Conservation (phyloP, 1,139 yeast species). For the Suhomyces maxii region DNA sequence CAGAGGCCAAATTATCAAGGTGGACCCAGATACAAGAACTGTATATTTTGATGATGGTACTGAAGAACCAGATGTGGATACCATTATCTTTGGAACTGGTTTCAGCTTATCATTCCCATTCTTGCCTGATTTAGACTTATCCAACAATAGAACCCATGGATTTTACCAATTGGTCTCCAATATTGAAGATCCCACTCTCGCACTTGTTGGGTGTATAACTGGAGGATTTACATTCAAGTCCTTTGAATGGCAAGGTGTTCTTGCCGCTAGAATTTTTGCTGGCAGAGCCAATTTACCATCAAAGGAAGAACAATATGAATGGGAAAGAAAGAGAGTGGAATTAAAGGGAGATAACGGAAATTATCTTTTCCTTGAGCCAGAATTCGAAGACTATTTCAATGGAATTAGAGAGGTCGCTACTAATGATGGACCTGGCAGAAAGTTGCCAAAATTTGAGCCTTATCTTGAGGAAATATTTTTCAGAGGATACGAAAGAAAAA, state of each 20-base stretch:
- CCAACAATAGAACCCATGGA: constrained; percentile 35
- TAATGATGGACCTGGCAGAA: constrained; percentile 26
- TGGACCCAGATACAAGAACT: constrained; percentile 26
- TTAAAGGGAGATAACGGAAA: constrained; percentile 19
- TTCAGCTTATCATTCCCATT: constrained; percentile 47
- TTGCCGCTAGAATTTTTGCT: constrained; percentile 41
- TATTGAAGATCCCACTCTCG: constrained; percentile 46
- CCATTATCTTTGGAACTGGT: constrained; percentile 50
- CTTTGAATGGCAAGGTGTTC: constrained; percentile 47
- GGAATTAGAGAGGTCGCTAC: constrained; percentile 22
- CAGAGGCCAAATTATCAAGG: constrained; percentile 14
- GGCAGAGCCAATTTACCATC: constrained; percentile 45
- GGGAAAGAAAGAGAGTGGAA: constrained; percentile 28
- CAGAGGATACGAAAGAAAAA: constrained; percentile 22
- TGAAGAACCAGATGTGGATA: constrained; percentile 30
- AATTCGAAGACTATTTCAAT: constrained; percentile 26
- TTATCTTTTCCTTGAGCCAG: constrained; percentile 21
- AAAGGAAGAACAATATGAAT: constrained; percentile 26
- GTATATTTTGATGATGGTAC: constrained; percentile 33
- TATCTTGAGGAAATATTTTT: constrained; percentile 21
- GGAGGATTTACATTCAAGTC: constrained; percentile 49
- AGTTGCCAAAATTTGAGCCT: constrained; percentile 24
- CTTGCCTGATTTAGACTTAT: constrained; percentile 29
- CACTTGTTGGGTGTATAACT: constrained; percentile 40
- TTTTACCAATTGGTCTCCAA: constrained; percentile 46